phyloP scores from a whole-genome alignment of 1,284 basidiomycete species.

The Pholiota adiposa region DNA sequence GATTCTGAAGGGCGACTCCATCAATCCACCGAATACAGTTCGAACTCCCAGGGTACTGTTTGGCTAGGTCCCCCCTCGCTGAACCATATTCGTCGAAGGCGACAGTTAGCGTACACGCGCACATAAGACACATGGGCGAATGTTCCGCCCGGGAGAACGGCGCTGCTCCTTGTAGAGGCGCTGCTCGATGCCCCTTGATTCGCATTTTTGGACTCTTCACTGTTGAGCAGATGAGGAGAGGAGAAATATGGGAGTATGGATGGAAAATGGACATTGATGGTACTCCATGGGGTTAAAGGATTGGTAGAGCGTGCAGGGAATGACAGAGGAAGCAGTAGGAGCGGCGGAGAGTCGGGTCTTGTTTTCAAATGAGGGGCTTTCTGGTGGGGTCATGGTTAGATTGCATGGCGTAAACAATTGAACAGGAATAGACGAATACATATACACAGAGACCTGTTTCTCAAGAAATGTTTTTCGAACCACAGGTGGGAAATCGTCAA shows the following conservation, averaged over 20 bases:
- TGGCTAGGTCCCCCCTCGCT: slow-evolving; percentile 57
- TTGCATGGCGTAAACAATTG: background rate
- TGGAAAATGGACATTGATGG: slow-evolving; percentile 65
- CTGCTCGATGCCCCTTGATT: background rate
- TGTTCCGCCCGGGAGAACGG: slow-evolving; percentile 53
- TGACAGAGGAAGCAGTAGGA: slow-evolving; percentile 76
- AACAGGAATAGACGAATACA: slow-evolving; percentile 11
- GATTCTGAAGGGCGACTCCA: background rate
- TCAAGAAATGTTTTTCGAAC: background rate
- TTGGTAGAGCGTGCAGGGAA: slow-evolving; percentile 60
- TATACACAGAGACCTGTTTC: too few relatives aligned
- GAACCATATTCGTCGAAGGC: slow-evolving; percentile 82
- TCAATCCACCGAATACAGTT: slow-evolving; percentile 42
- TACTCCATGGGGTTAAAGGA: slow-evolving; percentile 75
- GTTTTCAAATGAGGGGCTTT: slow-evolving; percentile 58
- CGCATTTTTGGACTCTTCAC: slow-evolving; percentile 14
- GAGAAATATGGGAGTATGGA: slow-evolving; percentile 68
- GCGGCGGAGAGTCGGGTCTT: slow-evolving; percentile 39
- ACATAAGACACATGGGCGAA: slow-evolving; percentile 74
- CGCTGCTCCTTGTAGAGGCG: background rate
- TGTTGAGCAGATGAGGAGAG: slow-evolving; percentile 41
- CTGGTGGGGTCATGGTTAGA: slow-evolving; percentile 39
- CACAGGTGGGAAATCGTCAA: background rate
- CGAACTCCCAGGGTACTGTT: slow-evolving; percentile 73
- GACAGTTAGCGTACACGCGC: slow-evolving; percentile 82